These are phyloP conservation scores for Pseudocercospora pini-densiflorae DNA, from an alignment of 2,329 filamentous ascomycete species.

Conservation along the genomic window DNA sequence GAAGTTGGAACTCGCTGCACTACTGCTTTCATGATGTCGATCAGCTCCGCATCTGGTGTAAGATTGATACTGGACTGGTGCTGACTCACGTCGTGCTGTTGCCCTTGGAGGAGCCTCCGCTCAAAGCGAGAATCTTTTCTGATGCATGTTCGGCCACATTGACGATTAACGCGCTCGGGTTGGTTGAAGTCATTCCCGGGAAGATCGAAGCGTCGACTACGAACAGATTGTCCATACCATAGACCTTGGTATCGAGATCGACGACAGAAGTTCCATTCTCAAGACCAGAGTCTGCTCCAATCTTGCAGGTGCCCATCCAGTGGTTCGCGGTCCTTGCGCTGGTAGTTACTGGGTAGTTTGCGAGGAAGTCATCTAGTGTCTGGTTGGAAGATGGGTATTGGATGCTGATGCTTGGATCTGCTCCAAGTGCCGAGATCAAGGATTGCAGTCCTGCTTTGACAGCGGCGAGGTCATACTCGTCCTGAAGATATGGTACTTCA, in stretches of 20 bases:
- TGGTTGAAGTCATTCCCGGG: slow-evolving; percentile 70
- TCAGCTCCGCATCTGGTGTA: slow-evolving; percentile 6
- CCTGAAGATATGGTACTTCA: slow-evolving; percentile 62
- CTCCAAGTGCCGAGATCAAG: slow-evolving; percentile 59
- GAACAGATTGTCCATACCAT: slow-evolving; percentile 70
- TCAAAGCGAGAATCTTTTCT: slow-evolving; percentile 54
- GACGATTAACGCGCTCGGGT: slow-evolving; percentile 69
- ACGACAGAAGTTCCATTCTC: slow-evolving; percentile 52
- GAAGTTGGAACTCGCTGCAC: slow-evolving; percentile 4
- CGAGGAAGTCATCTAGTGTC: slow-evolving; percentile 59
- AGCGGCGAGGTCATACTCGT: slow-evolving; percentile 63
- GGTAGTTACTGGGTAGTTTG: slow-evolving; percentile 51
- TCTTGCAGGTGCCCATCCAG: slow-evolving; percentile 49
- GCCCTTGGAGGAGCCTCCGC: neutral
- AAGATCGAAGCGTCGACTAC: slow-evolving; percentile 72
- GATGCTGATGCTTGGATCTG: slow-evolving; percentile 61
- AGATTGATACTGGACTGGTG: neutral
- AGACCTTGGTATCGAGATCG: slow-evolving; percentile 55
- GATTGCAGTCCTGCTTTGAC: slow-evolving; percentile 68
- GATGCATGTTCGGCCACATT: slow-evolving; percentile 66
- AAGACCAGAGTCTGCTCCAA: slow-evolving; percentile 51
- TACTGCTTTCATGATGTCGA: slow-evolving; percentile 1
- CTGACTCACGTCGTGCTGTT: slow-evolving; percentile 10
- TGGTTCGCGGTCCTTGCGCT: slow-evolving; percentile 49
- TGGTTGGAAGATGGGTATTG: slow-evolving; percentile 58